Percentiles rank a stretch among this genome's conserved stretches.
phyloP scores from a whole-genome alignment of 2,329 filamentous ascomycete species.

The Aspergillus ruber region DNA sequence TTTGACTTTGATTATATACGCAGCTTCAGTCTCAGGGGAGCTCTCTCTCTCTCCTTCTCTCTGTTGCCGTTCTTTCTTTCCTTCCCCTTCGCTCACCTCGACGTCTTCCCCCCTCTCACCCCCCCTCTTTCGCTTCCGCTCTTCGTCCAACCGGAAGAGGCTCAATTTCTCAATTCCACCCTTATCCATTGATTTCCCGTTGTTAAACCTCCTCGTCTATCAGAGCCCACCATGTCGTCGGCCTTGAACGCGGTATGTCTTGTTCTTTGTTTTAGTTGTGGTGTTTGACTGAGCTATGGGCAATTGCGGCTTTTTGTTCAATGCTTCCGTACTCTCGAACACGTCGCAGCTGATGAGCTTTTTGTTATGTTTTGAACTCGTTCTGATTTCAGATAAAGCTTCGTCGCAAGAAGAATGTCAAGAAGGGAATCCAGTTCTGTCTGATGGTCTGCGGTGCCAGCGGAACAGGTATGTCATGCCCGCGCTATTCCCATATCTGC shows the following conservation, averaged over 20 bases:
- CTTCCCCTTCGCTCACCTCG: constrained; percentile 4
- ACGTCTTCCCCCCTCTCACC: constrained; percentile 4
- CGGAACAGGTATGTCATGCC: constrained; percentile 69
- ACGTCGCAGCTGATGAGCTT: not conserved
- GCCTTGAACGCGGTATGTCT: constrained; percentile 48
- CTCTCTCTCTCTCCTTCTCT: not conserved
- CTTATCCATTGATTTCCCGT: constrained; percentile 13
- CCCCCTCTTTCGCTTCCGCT: constrained; percentile 4
- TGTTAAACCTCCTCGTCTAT: constrained; percentile 5
- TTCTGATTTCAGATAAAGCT: constrained; percentile 68
- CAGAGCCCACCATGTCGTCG: constrained; percentile 45
- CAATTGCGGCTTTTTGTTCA: constrained; percentile 8
- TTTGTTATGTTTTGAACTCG: constrained; percentile 1
- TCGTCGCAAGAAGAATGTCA: constrained; percentile 99
- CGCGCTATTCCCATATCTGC: not conserved
- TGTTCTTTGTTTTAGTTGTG: constrained; percentile 14
- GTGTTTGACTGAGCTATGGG: constrained; percentile 7
- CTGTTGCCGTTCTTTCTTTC: not conserved
- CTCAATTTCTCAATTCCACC: not conserved
- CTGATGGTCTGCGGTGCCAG: constrained; percentile 99
- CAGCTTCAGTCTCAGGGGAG: constrained; percentile 7
- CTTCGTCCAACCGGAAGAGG: constrained; percentile 7
- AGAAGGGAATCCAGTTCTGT: constrained; percentile 99
- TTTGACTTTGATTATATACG: constrained; percentile 4
- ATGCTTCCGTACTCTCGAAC: not conserved